Base-by-base conservation (phyloP, 2,329 filamentous ascomycete species). In the Colletotrichum paranaense region DNA sequence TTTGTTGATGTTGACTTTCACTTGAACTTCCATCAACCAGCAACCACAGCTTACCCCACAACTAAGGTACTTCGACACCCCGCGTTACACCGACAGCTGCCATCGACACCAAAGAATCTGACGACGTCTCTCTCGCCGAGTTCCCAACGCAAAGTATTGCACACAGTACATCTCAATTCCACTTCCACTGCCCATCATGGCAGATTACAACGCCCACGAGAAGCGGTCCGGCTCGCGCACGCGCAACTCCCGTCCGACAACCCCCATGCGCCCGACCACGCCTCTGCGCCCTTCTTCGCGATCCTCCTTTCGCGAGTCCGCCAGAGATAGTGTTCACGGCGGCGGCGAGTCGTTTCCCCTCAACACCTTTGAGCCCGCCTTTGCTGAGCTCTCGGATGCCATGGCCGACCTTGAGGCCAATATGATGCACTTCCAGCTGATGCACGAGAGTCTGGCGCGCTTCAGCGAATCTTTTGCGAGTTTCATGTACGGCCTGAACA, bases 321-420 rank as follows among this genome's bases (percentile, higher is more conserved):
- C 91, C 68, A 89, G 90, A 63, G 89, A 88, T 67, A 84, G 85
- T 76, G 83, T 85, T 81, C 57, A 74, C 49, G 80, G 89, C 76
- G 80, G 89, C 76, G 82, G 86, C 58, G 84, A 86, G 16, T 82
- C 85, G 46, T 91, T 92, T 72, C 95, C 95, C 0, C 90, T 98
- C 74, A 94, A 96, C 77, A 85, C 89, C 2, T 92, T 98, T 71
- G 95, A 98, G 81, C 94, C 95, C 0, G 93, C 94, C 16, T 98
- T 99, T 82, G 95, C 95, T 16, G 97, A 99, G 84, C 88, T 99
- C 2, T 93, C 94, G 11, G 97, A 99, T 82, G 93, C 94, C 72
- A 95, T 98, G 91, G 95, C 95, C 28, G 97, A 98, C 78, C 89
- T 99, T 11, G 97, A 99, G 86, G 94, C 95, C 74, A 98, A 99